Evolutionary conservation across 352 stramenopile genomes (phyloP), one percentile per base, ranked within the genome.

Genomic region (Paralagenidium karlingii): DNA sequence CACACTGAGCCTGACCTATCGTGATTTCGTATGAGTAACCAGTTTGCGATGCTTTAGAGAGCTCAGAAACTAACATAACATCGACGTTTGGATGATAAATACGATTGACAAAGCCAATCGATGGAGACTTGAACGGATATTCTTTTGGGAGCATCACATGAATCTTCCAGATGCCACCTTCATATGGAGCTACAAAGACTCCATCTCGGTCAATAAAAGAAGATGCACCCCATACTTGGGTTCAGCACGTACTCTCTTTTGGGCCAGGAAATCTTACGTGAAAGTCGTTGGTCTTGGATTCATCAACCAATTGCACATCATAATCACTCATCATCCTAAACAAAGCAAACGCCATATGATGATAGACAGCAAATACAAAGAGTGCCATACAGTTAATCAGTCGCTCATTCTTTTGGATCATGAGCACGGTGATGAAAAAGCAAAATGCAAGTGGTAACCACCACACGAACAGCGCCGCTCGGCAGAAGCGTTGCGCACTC

Each of bases 81-180:
- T 96, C 86, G 40, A 96, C 86, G 40, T 96, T 96, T 16, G 86
- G 86, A 41, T 96, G 86, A 53, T 91, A 96, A 41, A 96, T 93
- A 47, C 81, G 73, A 64, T 96, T 96, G 27, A 82, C 51, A 52
- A 96, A 96, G 43, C 86, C 86, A 27, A 96, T 96, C 15, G 85
- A 96, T 0, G 86, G 86, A 21, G 78, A 94, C 54, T 94, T 94
- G 67, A 94, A 96, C 26, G 86, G 86, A 43, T 96, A 96, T 28
- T 96, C 86, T 27, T 84, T 91, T 1, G 85, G 86, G 28, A 96
- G 50, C 39, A 78, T 88, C 38, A 96, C 86, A 45, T 96, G 85
- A 29, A 96, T 85, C 59, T 95, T 94, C 86, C 86, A 96, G 27
- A 79, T 61, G 3, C 86, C 86, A 33, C 84, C 83, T 76, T 94